Conservation (phyloP, 257 asterid species). For the Forsythia viridissima region DNA sequence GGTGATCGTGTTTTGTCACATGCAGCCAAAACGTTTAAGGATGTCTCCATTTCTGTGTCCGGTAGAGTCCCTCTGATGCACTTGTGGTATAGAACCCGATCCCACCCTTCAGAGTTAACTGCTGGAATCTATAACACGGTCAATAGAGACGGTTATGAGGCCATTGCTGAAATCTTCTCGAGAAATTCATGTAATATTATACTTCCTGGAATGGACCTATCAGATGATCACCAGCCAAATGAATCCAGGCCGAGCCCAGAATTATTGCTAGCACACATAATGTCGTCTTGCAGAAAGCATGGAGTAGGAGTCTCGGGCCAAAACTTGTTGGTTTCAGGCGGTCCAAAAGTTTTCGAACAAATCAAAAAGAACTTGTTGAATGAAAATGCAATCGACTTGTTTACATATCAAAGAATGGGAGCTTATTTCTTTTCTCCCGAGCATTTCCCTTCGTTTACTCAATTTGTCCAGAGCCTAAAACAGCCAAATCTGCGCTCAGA, state of each 20-base stretch:
- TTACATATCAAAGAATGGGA: conserved; percentile 89
- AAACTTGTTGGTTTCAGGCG: conserved; percentile 43
- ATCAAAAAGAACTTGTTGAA: conserved; percentile 48
- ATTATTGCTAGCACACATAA: conserved; percentile 45
- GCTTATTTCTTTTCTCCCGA: conserved; percentile 85
- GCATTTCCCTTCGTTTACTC: conserved; percentile 62
- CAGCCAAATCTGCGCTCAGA: conserved; percentile 40
- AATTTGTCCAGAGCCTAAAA: conserved; percentile 48
- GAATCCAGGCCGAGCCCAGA: conserved; percentile 62
- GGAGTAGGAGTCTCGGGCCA: conserved; percentile 52
- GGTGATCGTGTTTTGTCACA: conserved; percentile 68
- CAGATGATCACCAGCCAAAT: conserved; percentile 43
- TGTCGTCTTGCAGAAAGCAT: conserved; percentile 46
- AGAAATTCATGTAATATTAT: conserved; percentile 56
- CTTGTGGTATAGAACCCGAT: conserved; percentile 54
- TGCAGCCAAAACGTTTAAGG: conserved; percentile 60
- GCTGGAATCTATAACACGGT: conserved; percentile 76
- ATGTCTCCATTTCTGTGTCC: conserved; percentile 43
- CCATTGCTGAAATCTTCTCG: conserved; percentile 47
- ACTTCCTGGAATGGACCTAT: conserved; percentile 69
- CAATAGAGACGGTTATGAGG: conserved; percentile 62
- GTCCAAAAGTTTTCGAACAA: conserved; percentile 46
- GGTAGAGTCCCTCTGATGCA: conserved; percentile 64
- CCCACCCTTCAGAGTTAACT: conserved; percentile 77
- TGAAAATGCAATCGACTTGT: conserved; percentile 45